These are phyloP conservation scores for Epichloe typhina DNA, from an alignment of 2,329 filamentous ascomycete genomes.

Conservation along the genomic window DNA sequence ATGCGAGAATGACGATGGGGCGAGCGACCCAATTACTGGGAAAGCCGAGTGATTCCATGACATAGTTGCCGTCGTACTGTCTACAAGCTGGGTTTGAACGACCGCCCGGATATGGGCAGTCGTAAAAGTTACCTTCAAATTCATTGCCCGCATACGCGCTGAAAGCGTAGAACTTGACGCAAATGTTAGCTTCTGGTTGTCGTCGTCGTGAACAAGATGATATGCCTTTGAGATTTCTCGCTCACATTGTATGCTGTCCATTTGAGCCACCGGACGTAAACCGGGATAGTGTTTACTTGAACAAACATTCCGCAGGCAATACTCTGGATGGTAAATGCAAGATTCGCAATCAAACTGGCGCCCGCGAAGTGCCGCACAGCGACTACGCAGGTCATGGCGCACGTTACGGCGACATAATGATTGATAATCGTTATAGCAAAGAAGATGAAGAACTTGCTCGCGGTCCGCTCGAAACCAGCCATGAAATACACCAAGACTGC, in stretches of 20 bases:
- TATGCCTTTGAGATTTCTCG: background rate
- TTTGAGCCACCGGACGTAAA: slow-evolving; percentile 71
- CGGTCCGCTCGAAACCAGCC: slow-evolving; percentile 55
- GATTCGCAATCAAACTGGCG: slow-evolving; percentile 58
- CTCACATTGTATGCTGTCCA: slow-evolving; percentile 28
- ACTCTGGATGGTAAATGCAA: slow-evolving; percentile 59
- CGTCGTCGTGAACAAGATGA: background rate
- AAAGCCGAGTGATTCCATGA: slow-evolving; percentile 57
- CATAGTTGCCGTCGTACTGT: slow-evolving; percentile 55
- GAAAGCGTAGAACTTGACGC: slow-evolving; percentile 50
- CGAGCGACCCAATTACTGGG: slow-evolving; percentile 53
- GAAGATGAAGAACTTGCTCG: slow-evolving; percentile 56
- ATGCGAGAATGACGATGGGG: slow-evolving; percentile 49
- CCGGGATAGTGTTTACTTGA: slow-evolving; percentile 56
- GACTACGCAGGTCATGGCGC: slow-evolving; percentile 55
- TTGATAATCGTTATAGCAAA: slow-evolving; percentile 54
- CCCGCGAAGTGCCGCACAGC: slow-evolving; percentile 54
- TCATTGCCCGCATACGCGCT: slow-evolving; percentile 61
- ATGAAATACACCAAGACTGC: slow-evolving; percentile 66
- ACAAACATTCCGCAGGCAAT: slow-evolving; percentile 69
- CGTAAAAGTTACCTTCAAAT: slow-evolving; percentile 58
- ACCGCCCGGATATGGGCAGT: slow-evolving; percentile 53
- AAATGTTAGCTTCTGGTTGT: slow-evolving; percentile 8
- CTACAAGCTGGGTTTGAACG: slow-evolving; percentile 49
- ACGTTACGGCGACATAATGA: slow-evolving; percentile 62